These are phyloP conservation scores for Striga hermonthica DNA, from an alignment of 305 asterid species.

Conservation along the genomic window DNA sequence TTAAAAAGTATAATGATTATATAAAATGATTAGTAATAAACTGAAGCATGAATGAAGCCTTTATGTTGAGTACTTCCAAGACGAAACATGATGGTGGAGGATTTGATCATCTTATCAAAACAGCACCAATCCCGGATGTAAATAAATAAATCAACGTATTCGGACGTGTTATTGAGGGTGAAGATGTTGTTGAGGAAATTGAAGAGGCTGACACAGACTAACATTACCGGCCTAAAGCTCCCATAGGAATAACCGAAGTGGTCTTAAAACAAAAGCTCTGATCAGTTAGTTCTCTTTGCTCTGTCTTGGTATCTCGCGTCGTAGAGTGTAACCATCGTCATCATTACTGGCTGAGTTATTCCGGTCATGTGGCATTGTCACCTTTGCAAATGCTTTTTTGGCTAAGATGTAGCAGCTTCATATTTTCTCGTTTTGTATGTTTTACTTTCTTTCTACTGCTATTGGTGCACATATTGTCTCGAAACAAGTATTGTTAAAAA, in stretches of 20 bases:
- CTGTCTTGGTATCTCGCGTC: constrained; percentile 19
- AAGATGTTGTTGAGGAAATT: constrained; percentile 91
- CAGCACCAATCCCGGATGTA: too few relatives aligned
- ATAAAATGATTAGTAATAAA: too few relatives aligned
- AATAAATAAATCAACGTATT: too few relatives aligned
- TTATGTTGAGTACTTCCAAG: too few relatives aligned
- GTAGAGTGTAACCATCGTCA: constrained; percentile 27
- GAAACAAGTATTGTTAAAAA: constrained; percentile 8
- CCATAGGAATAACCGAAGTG: constrained; percentile 60
- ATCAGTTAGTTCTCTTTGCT: constrained; percentile 23
- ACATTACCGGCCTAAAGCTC: constrained; percentile 83
- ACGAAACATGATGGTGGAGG: too few relatives aligned
- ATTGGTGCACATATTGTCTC: constrained; percentile 23
- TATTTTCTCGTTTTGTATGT: constrained; percentile 37
- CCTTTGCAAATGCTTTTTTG: constrained; percentile 23
- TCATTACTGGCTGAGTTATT: constrained; percentile 27
- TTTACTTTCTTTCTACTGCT: constrained; percentile 5
- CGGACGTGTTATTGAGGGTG: too few relatives aligned
- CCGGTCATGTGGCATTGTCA: constrained; percentile 31
- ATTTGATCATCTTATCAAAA: too few relatives aligned
- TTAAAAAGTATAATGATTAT: too few relatives aligned
- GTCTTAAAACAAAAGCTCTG: constrained; percentile 50
- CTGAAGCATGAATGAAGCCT: too few relatives aligned
- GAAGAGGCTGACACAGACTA: constrained; percentile 92
- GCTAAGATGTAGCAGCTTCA: constrained; percentile 17